Evolutionary conservation across 2,329 filamentous ascomycete species (phyloP).

Genomic region (Dothistroma septosporum): DNA sequence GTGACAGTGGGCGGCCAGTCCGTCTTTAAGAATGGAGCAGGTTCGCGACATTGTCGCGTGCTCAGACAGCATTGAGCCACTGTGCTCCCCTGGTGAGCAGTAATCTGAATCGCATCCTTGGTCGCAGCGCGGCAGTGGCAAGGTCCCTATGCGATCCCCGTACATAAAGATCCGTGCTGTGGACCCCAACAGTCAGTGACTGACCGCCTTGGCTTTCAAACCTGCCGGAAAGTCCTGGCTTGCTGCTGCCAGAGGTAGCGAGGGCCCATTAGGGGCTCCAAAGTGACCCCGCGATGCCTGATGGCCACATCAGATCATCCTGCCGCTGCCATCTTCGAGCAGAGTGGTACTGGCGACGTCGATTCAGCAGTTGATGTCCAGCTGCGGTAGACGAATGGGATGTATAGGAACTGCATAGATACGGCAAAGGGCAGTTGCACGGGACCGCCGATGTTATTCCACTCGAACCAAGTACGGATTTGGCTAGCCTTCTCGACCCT

Average conservation of each 20-base stretch:
- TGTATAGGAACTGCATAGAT: neutral
- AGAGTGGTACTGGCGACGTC: neutral
- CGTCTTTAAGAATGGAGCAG: neutral
- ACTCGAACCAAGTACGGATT: neutral
- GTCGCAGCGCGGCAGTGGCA: neutral
- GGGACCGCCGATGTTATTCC: neutral
- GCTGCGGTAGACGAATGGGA: neutral
- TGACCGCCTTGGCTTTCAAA: neutral
- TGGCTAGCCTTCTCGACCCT: neutral
- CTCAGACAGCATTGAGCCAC: neutral
- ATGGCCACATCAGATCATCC: neutral
- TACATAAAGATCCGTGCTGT: neutral
- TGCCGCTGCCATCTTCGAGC: neutral
- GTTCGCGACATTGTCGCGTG: neutral
- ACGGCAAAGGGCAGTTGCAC: neutral
- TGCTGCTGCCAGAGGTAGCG: neutral
- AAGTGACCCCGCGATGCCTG: neutral
- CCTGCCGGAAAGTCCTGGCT: neutral
- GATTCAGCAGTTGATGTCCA: neutral
- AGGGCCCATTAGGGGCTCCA: too few relatives aligned
- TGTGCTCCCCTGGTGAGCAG: neutral
- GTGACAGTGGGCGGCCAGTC: neutral
- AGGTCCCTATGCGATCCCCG: neutral
- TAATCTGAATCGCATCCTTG: neutral
- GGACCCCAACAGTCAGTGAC: neutral